Evolutionary conservation across 2,329 filamentous ascomycete genomes (phyloP).

Genomic region (Cladosporium phlei): DNA sequence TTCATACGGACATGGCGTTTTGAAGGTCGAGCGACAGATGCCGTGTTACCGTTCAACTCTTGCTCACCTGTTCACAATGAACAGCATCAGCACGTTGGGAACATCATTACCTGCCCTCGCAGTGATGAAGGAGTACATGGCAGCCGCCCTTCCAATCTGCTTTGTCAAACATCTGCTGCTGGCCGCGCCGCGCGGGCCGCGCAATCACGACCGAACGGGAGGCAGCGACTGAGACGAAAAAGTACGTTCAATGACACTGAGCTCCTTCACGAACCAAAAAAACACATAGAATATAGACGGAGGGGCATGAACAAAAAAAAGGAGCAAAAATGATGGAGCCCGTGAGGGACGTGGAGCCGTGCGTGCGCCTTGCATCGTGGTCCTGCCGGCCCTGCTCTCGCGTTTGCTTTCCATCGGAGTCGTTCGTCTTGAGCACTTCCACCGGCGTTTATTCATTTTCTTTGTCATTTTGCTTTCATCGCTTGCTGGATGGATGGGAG

Average conservation of each 20-base stretch:
- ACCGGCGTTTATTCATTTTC: slow-evolving; percentile 8
- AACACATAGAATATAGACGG: slow-evolving; percentile 13
- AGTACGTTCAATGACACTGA: slow-evolving; percentile 6
- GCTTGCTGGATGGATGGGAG: too few species aligned
- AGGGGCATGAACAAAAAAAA: slow-evolving; percentile 3
- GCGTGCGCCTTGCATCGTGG: slow-evolving; percentile 9
- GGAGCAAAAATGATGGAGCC: background rate
- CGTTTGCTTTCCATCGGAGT: background rate
- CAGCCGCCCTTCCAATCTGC: background rate
- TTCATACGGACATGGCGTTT: background rate
- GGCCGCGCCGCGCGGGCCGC: background rate
- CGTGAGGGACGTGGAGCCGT: slow-evolving; percentile 11
- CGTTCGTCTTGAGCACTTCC: slow-evolving; percentile 2
- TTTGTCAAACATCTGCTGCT: background rate
- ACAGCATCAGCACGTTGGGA: too few species aligned
- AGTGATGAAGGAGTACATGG: too few species aligned
- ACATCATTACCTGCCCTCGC: background rate
- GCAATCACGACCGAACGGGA: slow-evolving; percentile 8
- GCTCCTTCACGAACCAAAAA: slow-evolving; percentile 10
- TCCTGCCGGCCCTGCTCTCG: slow-evolving; percentile 10
- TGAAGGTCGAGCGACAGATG: slow-evolving; percentile 3
- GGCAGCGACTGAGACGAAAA: background rate
- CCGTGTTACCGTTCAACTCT: too few species aligned
- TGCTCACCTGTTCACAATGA: too few species aligned
- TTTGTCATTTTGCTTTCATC: background rate